phyloP scores from a whole-genome alignment of 139 green algal genomes.

The Ostreobium quekettii region DNA sequence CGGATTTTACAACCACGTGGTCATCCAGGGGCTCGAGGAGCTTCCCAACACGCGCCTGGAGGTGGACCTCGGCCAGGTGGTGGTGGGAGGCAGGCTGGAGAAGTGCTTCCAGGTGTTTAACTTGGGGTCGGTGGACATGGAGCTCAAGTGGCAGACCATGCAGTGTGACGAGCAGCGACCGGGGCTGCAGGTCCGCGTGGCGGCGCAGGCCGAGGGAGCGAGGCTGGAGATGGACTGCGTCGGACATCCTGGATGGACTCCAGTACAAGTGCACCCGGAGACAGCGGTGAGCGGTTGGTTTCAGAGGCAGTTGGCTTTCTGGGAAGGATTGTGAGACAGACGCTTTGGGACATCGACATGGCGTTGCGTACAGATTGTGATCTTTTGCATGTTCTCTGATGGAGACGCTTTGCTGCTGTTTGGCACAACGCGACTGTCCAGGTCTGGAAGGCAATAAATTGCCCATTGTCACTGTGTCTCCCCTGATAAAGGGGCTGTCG shows the following conservation, averaged over 20 bases:
- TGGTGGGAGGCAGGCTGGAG: conserved; percentile 1
- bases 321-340: not conserved
- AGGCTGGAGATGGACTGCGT: not conserved
- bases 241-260: not conserved
- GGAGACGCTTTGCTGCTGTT: too few species aligned
- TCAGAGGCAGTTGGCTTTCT: not conserved
- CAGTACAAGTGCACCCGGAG: not conserved
- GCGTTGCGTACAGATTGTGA: too few species aligned
- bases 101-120: not conserved
- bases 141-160: not conserved
- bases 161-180: not conserved
- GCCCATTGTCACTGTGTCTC: too few species aligned
- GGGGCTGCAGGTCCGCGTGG: not conserved
- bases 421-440: too few species aligned
- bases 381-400: too few species aligned
- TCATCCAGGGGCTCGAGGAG: too few species aligned
- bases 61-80: not conserved
- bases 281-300: not conserved
- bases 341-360: not conserved
- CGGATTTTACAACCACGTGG: too few species aligned
- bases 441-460: too few species aligned
- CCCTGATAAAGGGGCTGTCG: too few species aligned
- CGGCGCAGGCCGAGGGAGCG: too few species aligned
- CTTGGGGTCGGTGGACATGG: not conserved
- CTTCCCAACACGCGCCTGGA: too few species aligned